Percentiles rank a stretch among this genome's conserved stretches.
phyloP scores from a whole-genome alignment of 805 yeast genomes.

The Metschnikowia corniflorae region DNA sequence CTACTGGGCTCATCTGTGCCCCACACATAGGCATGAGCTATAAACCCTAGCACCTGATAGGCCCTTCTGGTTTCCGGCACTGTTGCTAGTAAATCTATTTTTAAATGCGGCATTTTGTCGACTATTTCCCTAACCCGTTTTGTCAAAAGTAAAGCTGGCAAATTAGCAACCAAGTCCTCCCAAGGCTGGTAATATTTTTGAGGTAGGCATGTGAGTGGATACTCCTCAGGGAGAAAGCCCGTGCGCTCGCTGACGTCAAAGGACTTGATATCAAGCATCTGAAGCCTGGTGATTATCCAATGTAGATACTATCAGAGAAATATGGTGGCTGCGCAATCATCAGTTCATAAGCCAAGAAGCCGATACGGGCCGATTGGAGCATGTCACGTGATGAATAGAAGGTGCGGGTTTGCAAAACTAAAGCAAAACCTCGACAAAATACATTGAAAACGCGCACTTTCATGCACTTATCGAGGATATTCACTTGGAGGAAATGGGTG shows the following conservation, averaged over 20 bases:
- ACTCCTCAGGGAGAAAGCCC: slow-evolving; percentile 74
- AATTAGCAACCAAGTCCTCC: slow-evolving; percentile 63
- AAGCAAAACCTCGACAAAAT: too few species aligned
- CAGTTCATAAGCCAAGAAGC: too few species aligned
- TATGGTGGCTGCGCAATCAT: too few species aligned
- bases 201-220: slow-evolving; percentile 61
- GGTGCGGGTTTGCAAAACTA: too few species aligned
- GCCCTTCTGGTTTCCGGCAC: slow-evolving; percentile 71
- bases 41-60: slow-evolving; percentile 70
- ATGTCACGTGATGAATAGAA: too few species aligned
- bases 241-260: slow-evolving; percentile 67
- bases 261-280: slow-evolving; percentile 41
- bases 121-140: slow-evolving; percentile 57
- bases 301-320: too few species aligned
- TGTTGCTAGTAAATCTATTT: slow-evolving; percentile 41
- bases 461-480: too few species aligned
- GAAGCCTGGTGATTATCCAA: too few species aligned
- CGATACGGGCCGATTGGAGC: too few species aligned
- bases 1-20: slow-evolving; percentile 61
- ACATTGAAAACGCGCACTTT: too few species aligned
- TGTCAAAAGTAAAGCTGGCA: slow-evolving; percentile 73
- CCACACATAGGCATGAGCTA: slow-evolving; percentile 92
- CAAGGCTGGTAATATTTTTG: slow-evolving; percentile 66
- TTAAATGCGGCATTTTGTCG: slow-evolving; percentile 60
- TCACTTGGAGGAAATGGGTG: too few species aligned